A percentile compares a stretch with the other conserved stretches of the same genome.
phyloP scores from a whole-genome alignment of 106 monocot species.

The Dioscorea dumetorum region DNA sequence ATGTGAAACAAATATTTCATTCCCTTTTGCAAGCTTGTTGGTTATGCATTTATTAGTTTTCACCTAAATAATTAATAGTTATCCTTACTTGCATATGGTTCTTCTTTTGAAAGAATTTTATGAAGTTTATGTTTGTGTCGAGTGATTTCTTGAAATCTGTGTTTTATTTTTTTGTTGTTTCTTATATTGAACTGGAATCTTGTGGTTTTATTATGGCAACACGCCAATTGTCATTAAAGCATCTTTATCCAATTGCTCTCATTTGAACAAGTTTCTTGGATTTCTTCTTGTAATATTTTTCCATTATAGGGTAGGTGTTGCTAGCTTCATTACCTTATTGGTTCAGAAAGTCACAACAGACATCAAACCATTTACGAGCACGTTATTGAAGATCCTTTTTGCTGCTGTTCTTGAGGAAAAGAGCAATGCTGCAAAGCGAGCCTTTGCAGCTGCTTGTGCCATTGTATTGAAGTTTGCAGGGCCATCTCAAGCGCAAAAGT shows the following conservation, averaged over 20 bases:
- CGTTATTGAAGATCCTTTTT: constrained; percentile 60
- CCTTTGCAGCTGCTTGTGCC: constrained; percentile 88
- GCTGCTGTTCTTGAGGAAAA: constrained; percentile 77
- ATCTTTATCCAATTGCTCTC: too few species aligned
- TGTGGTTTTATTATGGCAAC: too few species aligned
- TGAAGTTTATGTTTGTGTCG: too few species aligned
- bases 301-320: constrained; percentile 82
- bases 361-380: constrained; percentile 55
- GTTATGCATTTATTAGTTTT: too few species aligned
- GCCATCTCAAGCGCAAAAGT: constrained; percentile 54
- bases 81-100: too few species aligned
- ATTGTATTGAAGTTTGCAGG: constrained; percentile 58
- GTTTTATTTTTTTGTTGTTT: not conserved
- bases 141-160: too few species aligned
- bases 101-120: too few species aligned
- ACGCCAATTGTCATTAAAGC: too few species aligned
- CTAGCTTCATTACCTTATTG: constrained; percentile 76
- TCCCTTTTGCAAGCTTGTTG: too few species aligned
- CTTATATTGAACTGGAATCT: not conserved
- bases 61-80: too few species aligned
- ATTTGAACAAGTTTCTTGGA: too few species aligned
- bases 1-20: too few species aligned
- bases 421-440: constrained; percentile 65
- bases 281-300: not conserved
- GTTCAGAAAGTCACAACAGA: constrained; percentile 71